Evolutionary conservation across 495 filamentous ascomycete species (phyloP), one percentile per base, ranked within the genome.

Genomic region (Penicillium alfredii): DNA sequence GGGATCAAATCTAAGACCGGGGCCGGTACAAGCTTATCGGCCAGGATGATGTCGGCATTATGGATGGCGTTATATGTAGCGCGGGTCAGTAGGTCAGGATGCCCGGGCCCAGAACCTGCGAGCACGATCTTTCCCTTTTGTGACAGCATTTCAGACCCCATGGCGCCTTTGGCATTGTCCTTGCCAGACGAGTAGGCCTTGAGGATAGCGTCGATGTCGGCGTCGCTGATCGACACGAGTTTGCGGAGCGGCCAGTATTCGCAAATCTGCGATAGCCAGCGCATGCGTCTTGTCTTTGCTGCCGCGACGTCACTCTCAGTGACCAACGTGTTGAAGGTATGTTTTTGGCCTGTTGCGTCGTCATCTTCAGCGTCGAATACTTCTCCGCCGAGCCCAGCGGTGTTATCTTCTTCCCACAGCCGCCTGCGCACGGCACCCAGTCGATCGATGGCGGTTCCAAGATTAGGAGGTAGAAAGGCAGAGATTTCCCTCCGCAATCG

Each of bases 171-270:
- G 22, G 15, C 16, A 45, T 44, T 21, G 47, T 52, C 45, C 45
- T 48, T 42, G 49, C 57, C 51, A 28, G 56, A 40, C 10, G 58
- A 56, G 29, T 96, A 96, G 6, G 79, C 74, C 41, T 73, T 61
- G 6, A 95, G 67, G 11, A 95, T 75, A 12, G 63, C 53, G 5
- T 84, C 73, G 4, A 95, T 81, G 51, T 96, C 90, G 10, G 63
- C 72, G 51, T 95, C 86, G 8, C 75, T 78, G 35, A 97, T 80
- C 17, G 71, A 68, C 6, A 88, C 87, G 2, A 98, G 74, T 11
- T 84, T 78, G 28, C 76, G 77, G 13, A 98, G 69, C 1, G 92
- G 89, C 93, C 93, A 98, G 62, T 98, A 98, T 68, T 98, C 92
- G 71, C 93, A 98, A 11, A 98, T 89, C 55, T 98, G 92, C 11